Base-by-base conservation (phyloP, 164 flowering plant genomes). In the Santalum album region DNA sequence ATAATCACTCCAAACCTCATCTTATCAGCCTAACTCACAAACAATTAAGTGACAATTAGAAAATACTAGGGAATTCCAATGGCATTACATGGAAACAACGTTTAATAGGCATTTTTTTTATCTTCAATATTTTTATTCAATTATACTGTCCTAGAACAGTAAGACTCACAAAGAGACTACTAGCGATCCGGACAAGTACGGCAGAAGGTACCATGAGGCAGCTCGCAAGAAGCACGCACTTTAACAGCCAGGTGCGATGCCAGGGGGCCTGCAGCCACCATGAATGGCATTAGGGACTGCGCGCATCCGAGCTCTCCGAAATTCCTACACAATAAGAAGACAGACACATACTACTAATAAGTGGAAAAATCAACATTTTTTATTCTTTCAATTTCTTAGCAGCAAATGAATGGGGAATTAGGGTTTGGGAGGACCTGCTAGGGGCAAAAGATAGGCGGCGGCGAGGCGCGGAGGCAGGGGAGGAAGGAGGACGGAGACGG, bases 121-220 rank as follows among this genome's bases (percentile, higher is more conserved):
- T n/a, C n/a, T n/a, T n/a, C n/a, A n/a, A n/a, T n/a, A n/a, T n/a
- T n/a, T n/a, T n/a, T n/a, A n/a, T n/a, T n/a, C n/a, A n/a, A n/a
- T n/a, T n/a, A n/a, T n/a, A n/a, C 36, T 32, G 58, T 63, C 81
- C 79, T 73, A 71, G 59, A 70, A 68, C 60, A 70, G 61, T 48
- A 76, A 77, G 77, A 87, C 94, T 83, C 86, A 85, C 94, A 78
- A 85, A 82, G 78, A 72, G 59, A 81, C 74, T 74, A 85, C 63
- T 87, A 90, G 89, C 94, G 91, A 87, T 90, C 95, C 73, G 73
- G 95, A 90, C 95, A 90, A 90, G 94, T 65, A 58, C 88, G 83
- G 73, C 79, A 61, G 76, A 87, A 77, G 95, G 87, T 87, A 90
- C 98, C 96, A 68, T 87, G 82, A 64, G 80, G 79, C 77, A 90